Base-by-base conservation (phyloP, 164 flowering plant species). In the Nelumbo lutea region DNA sequence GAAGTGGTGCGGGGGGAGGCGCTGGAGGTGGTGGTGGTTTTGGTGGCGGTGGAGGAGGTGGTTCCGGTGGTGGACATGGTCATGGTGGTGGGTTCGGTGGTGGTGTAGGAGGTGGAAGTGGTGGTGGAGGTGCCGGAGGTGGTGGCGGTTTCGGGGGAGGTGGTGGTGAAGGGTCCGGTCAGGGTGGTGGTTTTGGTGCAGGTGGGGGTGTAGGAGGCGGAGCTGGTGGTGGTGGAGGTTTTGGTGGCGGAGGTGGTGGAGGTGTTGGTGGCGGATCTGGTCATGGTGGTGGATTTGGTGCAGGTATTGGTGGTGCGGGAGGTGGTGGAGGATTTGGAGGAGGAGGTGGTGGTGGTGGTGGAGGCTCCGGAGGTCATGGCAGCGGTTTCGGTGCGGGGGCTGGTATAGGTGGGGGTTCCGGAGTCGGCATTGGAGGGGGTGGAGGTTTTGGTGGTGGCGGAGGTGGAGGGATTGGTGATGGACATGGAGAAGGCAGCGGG, bases 401-500 rank as follows among this genome's bases (percentile, higher is more conserved):
- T 40, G 68, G 68, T 10, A 46, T 45, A 13, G 68, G 68, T 1
- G 41, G 45, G 9, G 68, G 68, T 13, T 39, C 13, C 3, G 68
- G 68, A 5, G 59, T 59, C 13, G 68, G 68, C 59, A n/a, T 38
- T 55, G 27, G 59, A 55, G 59, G 3, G 4, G 59, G 59, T 55
- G 27, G 59, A 14, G 59, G 27, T 0, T 3, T 55, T 3, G 59
- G 59, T 10, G 38, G 59, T 1, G 59, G 59, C 27, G 59, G 59
- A 27, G 27, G 27, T 27, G 27, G 27, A 6, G 74, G 76, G 3
- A 57, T 43, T 6, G 75, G 71, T 0, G 68, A 61, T 53, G 75
- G 73, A 4, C 64, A 47, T 44, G 82, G 76, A 47, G 72, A 63
- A 9, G 75, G 76, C 40, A 72, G 67, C 3, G 83, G 78, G 0